Conservation (phyloP, 108 stramenopile species). For the Chaetoceros tenuissimus region DNA sequence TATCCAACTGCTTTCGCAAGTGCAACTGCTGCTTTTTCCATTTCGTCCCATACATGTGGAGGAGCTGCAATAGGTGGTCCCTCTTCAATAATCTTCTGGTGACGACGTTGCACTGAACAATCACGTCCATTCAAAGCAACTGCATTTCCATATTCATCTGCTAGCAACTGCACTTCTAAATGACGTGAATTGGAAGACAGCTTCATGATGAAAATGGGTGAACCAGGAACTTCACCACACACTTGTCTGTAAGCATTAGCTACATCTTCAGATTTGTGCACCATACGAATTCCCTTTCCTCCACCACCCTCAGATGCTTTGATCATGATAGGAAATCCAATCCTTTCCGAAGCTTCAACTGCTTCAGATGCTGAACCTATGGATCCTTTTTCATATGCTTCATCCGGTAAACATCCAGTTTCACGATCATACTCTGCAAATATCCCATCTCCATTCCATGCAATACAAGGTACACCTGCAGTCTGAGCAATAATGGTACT, state of each 20-base stretch:
- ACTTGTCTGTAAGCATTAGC: constrained; percentile 91
- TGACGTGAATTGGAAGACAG: constrained; percentile 82
- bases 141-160: constrained; percentile 95
- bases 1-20: constrained; percentile 97
- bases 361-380: constrained; percentile 79
- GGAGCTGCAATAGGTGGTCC: constrained; percentile 94
- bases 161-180: constrained; percentile 97
- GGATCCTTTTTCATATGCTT: constrained; percentile 81
- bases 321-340: constrained; percentile 99
- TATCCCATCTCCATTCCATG: constrained; percentile 93
- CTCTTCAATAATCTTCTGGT: constrained; percentile 99
- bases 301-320: constrained; percentile 99
- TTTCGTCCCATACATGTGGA: constrained; percentile 86
- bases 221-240: constrained; percentile 96
- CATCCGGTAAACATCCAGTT: constrained; percentile 70
- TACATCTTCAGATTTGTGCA: constrained; percentile 61
- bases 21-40: constrained; percentile 95
- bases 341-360: constrained; percentile 53
- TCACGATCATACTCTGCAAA: constrained; percentile 63
- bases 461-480: constrained; percentile 95
- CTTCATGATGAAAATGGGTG: constrained; percentile 98
- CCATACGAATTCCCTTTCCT: constrained; percentile 97
- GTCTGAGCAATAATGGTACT: constrained; percentile 98
- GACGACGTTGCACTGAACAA: constrained; percentile 97
- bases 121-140: constrained; percentile 98